These are phyloP conservation scores for Stephania japonica DNA, from an alignment of 164 flowering plant genomes.

Conservation along the genomic window DNA sequence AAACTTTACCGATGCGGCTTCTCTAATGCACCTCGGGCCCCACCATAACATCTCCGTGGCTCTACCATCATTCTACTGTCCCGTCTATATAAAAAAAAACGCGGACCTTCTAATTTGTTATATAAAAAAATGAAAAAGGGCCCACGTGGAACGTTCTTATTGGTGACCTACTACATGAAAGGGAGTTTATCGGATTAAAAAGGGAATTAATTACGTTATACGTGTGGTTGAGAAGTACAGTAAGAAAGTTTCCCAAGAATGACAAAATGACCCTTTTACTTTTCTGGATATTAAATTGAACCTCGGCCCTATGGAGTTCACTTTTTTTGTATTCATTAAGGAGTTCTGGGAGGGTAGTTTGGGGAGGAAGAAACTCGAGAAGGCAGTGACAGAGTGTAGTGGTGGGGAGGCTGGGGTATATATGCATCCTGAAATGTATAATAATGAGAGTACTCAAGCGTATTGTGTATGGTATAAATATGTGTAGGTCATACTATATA, in stretches of 20 bases:
- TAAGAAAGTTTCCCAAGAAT: neutral
- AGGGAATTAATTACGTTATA: neutral
- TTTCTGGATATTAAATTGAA: neutral
- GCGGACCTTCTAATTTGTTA: neutral
- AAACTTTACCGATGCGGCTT: slow-evolving; percentile 36
- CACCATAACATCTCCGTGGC: slow-evolving; percentile 12
- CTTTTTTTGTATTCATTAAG: neutral
- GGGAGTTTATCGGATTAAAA: neutral
- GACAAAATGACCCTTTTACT: neutral
- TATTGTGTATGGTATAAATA: neutral
- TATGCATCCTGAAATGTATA: slow-evolving; percentile 5
- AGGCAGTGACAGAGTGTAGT: neutral
- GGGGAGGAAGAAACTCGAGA: neutral
- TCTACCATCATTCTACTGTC: slow-evolving; percentile 21
- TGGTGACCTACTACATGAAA: neutral
- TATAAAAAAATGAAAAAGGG: neutral
- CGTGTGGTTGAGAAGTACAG: neutral
- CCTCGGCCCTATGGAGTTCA: neutral
- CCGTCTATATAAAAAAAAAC: neutral
- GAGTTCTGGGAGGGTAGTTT: neutral
- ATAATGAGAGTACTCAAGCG: slow-evolving; percentile 4
- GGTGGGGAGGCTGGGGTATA: neutral
- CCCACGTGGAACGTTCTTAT: slow-evolving; percentile 12
- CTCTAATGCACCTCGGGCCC: slow-evolving; percentile 40
- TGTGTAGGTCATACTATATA: neutral